These are phyloP conservation scores for Penicillium frequentans DNA, from an alignment of 2,329 filamentous ascomycete genomes.

Conservation along the genomic window DNA sequence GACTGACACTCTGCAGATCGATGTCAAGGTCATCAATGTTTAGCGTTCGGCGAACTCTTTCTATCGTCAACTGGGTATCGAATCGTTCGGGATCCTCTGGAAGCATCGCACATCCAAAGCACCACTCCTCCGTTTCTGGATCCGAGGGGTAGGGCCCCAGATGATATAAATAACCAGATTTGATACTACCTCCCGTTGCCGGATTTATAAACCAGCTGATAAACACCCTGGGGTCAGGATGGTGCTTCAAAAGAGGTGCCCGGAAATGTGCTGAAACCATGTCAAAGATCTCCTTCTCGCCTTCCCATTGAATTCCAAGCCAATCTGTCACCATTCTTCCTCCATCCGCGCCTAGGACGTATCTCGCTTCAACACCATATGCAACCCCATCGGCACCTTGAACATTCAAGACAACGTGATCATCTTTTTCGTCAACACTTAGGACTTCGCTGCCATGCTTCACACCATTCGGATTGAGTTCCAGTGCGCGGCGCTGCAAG, in stretches of 20 bases:
- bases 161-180: conserved; percentile 36
- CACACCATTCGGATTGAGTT: conserved; percentile 32
- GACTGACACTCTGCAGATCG: conserved; percentile 31
- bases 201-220: conserved; percentile 40
- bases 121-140: conserved; percentile 33
- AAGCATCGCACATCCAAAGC: conserved; percentile 28
- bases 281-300: conserved; percentile 32
- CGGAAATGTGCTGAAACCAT: conserved; percentile 22
- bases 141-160: conserved; percentile 33
- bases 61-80: conserved; percentile 23
- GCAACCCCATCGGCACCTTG: background rate
- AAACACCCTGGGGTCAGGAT: conserved; percentile 31
- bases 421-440: background rate
- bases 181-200: conserved; percentile 32
- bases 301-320: conserved; percentile 31
- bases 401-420: background rate
- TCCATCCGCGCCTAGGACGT: conserved; percentile 36
- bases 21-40: conserved; percentile 30
- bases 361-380: conserved; percentile 22
- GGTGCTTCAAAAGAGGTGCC: conserved; percentile 34
- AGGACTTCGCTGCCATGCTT: conserved; percentile 28
- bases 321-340: conserved; percentile 30
- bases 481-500: conserved; percentile 26
- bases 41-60: conserved; percentile 27
- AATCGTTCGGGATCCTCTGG: conserved; percentile 25